These are phyloP conservation scores for Xylariaceae sp. DNA, from an alignment of 2,329 filamentous ascomycete species.

Conservation along the genomic window DNA sequence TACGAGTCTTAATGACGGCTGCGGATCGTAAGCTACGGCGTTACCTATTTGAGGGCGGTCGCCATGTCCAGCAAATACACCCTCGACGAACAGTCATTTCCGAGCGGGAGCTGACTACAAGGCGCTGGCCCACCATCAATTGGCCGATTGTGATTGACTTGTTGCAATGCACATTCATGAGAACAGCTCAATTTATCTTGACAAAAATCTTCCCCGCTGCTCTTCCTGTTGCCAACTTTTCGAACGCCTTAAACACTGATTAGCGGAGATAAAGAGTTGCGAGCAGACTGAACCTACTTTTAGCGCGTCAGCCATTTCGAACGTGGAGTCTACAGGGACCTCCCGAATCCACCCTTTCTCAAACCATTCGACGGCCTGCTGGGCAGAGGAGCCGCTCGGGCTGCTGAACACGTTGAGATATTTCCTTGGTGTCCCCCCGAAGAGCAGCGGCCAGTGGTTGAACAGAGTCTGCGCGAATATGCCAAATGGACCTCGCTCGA, in stretches of 20 bases:
- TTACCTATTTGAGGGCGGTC: too few species aligned
- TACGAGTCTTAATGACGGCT: too few species aligned
- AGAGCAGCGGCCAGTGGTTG: slow-evolving; percentile 15
- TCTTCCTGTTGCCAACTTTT: slow-evolving; percentile 13
- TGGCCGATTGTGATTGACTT: too few species aligned
- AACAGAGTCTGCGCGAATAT: slow-evolving; percentile 16
- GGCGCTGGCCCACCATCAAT: too few species aligned
- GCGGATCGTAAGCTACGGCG: too few species aligned
- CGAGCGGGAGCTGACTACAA: too few species aligned
- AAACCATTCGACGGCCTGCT: slow-evolving; percentile 8
- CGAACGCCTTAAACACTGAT: slow-evolving; percentile 12
- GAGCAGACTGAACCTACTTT: slow-evolving; percentile 8
- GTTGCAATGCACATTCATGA: too few species aligned
- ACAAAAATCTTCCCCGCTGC: slow-evolving; percentile 21
- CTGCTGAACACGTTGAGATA: slow-evolving; percentile 12
- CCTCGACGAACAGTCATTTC: too few species aligned
- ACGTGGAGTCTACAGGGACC: slow-evolving; percentile 19
- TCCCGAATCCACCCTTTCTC: slow-evolving; percentile 12
- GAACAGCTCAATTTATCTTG: slow-evolving; percentile 1
- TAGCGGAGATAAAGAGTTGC: neutral
- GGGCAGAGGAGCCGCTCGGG: slow-evolving; percentile 11
- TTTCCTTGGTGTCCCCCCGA: slow-evolving; percentile 19
- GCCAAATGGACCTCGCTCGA: slow-evolving; percentile 17
- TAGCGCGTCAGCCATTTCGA: slow-evolving; percentile 15
- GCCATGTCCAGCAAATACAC: too few species aligned